These are phyloP conservation scores for Penicillium hordei DNA, from an alignment of 2,329 filamentous ascomycete genomes.

Conservation along the genomic window DNA sequence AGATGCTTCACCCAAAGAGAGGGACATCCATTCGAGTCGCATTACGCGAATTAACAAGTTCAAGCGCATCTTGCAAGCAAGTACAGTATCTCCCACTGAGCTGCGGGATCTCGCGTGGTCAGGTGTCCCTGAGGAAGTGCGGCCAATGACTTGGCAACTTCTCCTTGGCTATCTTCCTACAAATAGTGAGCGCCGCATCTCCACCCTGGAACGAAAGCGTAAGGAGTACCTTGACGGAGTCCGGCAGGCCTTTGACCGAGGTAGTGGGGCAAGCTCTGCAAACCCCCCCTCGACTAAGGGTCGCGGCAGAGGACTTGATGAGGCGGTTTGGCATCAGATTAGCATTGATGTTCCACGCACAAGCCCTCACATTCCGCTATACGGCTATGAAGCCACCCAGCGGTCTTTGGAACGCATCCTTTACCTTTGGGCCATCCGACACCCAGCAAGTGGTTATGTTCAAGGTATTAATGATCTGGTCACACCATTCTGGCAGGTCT, in stretches of 20 bases:
- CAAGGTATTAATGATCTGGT: constrained; percentile 98
- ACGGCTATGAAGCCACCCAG: constrained; percentile 94
- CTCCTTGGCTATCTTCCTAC: constrained; percentile 92
- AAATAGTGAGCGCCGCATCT: constrained; percentile 88
- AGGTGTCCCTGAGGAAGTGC: constrained; percentile 88
- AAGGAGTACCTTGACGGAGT: constrained; percentile 97
- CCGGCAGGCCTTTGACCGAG: constrained; percentile 61
- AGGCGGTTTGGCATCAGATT: constrained; percentile 99
- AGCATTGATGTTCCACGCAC: constrained; percentile 97
- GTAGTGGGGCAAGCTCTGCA: constrained; percentile 44
- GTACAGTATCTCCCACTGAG: constrained; percentile 80
- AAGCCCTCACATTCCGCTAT: constrained; percentile 92
- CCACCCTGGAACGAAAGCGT: constrained; percentile 87
- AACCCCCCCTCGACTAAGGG: constrained; percentile 49
- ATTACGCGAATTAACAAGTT: constrained; percentile 98
- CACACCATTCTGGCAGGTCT: constrained; percentile 97
- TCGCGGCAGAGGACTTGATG: constrained; percentile 76
- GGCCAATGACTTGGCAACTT: constrained; percentile 98
- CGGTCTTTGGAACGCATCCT: constrained; percentile 89
- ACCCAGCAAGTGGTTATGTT: constrained; percentile 95
- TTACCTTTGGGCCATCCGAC: constrained; percentile 96
- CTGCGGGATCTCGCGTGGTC: constrained; percentile 88
- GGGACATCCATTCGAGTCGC: constrained; percentile 80
- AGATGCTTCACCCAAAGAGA: constrained; percentile 76
- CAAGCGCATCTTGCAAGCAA: constrained; percentile 90